These are phyloP conservation scores for Antarctomyces pellizariae DNA, from an alignment of 495 filamentous ascomycete genomes.

Conservation along the genomic window DNA sequence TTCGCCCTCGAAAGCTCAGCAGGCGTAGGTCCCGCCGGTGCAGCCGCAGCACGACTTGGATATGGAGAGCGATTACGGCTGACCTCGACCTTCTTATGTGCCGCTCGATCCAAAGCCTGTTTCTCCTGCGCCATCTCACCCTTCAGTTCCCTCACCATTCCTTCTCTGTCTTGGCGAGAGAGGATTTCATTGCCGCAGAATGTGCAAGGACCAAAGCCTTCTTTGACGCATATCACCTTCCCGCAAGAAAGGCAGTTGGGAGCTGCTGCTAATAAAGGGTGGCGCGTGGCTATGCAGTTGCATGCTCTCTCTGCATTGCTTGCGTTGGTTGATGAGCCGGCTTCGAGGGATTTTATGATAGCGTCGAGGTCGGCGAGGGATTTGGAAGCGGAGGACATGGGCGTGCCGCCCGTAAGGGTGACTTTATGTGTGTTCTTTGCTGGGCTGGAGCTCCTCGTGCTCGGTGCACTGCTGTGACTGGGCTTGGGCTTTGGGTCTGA, in stretches of 20 bases:
- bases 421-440: conserved; percentile 27
- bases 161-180: conserved; percentile 42
- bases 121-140: conserved; percentile 72
- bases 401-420: conserved; percentile 41
- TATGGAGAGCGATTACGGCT: too few relatives aligned
- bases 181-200: conserved; percentile 64
- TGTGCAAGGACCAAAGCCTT: conserved; percentile 85
- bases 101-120: conserved; percentile 51
- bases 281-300: conserved; percentile 62
- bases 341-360: conserved; percentile 76
- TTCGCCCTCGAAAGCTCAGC: too few relatives aligned
- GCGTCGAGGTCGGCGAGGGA: conserved; percentile 68
- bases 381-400: conserved; percentile 55
- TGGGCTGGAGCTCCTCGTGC: conserved; percentile 22
- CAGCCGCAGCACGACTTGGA: conserved; percentile 21
- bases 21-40: conserved; percentile 16
- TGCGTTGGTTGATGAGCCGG: too few relatives aligned
- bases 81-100: conserved; percentile 40
- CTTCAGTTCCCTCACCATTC: conserved; percentile 67
- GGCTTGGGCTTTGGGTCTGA: conserved; percentile 51
- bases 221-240: conserved; percentile 89
- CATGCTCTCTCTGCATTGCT: conserved; percentile 48
- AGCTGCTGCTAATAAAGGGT: conserved; percentile 63
- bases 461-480: conserved; percentile 27
- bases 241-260: conserved; percentile 87